A percentile compares a stretch with the other conserved stretches of the same genome.
These are phyloP conservation scores for Trametes cinnabarina DNA, from an alignment of 768 basidiomycete genomes.

Conservation along the genomic window DNA sequence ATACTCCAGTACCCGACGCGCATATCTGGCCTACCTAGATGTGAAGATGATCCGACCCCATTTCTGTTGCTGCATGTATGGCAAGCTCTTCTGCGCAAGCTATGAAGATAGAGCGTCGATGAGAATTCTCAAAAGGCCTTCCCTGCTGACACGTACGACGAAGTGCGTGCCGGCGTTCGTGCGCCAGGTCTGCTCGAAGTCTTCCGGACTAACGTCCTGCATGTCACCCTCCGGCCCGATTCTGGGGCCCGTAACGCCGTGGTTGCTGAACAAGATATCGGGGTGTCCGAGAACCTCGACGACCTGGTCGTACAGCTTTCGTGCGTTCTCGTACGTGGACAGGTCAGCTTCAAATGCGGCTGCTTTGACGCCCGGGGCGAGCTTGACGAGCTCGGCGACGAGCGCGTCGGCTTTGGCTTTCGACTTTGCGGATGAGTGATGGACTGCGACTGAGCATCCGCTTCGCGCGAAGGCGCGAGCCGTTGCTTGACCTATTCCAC, in stretches of 20 bases:
- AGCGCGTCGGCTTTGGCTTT: conserved; percentile 39
- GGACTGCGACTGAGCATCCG: conserved; percentile 47
- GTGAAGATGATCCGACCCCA: conserved; percentile 52
- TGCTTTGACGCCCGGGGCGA: conserved; percentile 36
- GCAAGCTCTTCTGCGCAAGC: conserved; percentile 51
- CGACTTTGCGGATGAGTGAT: conserved; percentile 42
- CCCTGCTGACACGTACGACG: conserved; percentile 35
- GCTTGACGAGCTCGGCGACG: conserved; percentile 34
- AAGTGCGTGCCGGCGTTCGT: conserved; percentile 46
- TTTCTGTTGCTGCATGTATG: conserved; percentile 47
- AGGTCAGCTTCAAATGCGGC: conserved; percentile 49
- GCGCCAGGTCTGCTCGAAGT: conserved; percentile 47
- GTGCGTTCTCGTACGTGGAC: conserved; percentile 43
- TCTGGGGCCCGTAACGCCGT: conserved; percentile 40
- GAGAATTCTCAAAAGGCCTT: neutral
- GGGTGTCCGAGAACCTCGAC: conserved; percentile 45
- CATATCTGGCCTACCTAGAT: conserved; percentile 39
- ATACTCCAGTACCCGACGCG: neutral
- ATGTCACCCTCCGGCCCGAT: conserved; percentile 49
- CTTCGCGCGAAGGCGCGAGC: conserved; percentile 43
- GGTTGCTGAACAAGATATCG: conserved; percentile 53
- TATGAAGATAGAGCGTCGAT: conserved; percentile 17
- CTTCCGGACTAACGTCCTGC: conserved; percentile 41
- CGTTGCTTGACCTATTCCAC: conserved; percentile 53
- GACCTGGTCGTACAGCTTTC: conserved; percentile 42